Base-by-base conservation (phyloP, 768 basidiomycete genomes). In the Amanita exitialis region DNA sequence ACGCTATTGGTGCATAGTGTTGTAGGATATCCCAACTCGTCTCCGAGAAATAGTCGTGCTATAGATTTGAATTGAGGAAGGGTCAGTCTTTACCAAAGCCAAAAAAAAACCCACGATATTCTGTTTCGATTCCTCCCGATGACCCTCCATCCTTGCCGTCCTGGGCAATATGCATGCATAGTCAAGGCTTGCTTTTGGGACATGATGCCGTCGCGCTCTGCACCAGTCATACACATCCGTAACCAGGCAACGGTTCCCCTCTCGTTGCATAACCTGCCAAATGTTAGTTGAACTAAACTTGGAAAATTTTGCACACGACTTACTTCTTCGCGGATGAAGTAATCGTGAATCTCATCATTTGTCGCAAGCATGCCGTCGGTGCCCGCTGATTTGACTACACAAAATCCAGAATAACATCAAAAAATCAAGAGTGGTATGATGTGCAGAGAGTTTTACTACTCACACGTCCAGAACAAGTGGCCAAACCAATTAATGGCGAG, bases 151-250 rank as follows among this genome's bases (percentile, higher is more conserved):
- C 41, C 49, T 51, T 15, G 49, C 38, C 3, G 49, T 51, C 28
- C 49, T 51, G 13, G 49, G 49, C 6, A 51, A 42, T 15, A 51
- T 51, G 42, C 49, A 51, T 1, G 49, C 49, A 44, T 51, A 51
- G 25, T 51, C 49, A 4, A 51, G 27, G n/a, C 41, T 51, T 5
- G 49, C 49, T 25, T 51, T 51, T 21, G 49, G 49, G 18, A 51
- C 49, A 36, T 51, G 49, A 35, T 51, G 37, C 30, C 49, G 35
- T 8, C 25, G 39, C 13, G 49, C 49, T 28, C 49, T 20, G 10
- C 30, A 39, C 49, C 49, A 51, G n/a, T 51, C 49, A n/a, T 51
- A 51, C 3, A 51, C 49, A 7, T 32, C 42, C 13, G 49, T 51
- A 25, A 51, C 38, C 9, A 44, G 12, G 32, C 49, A 51, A 7